phyloP scores from a whole-genome alignment of 129 eudicot genomes.

The Dittrichia graveolens region DNA sequence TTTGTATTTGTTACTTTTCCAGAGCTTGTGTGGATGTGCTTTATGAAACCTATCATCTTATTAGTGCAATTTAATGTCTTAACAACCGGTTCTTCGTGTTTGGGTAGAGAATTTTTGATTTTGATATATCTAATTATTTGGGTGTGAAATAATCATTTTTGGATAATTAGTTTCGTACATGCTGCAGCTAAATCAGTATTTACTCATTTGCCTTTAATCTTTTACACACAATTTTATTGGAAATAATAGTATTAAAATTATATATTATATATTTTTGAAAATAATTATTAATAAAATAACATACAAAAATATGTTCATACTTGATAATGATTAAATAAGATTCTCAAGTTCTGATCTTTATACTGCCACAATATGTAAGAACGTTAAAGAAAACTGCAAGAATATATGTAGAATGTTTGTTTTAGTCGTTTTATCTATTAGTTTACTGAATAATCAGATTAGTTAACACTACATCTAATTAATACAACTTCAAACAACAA shows the following conservation, averaged over 20 bases:
- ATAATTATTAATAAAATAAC: no score
- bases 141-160: neutral
- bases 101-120: neutral
- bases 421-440: neutral
- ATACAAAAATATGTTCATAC: no score
- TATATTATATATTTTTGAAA: no score
- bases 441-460: neutral
- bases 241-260: no score
- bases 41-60: neutral
- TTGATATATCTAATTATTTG: neutral
- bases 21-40: no score
- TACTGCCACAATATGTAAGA: no score
- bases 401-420: neutral
- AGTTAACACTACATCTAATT: neutral
- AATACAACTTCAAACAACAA: constrained; percentile 1
- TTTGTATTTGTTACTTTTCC: no score
- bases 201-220: neutral
- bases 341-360: no score
- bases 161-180: neutral
- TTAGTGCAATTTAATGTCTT: neutral
- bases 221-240: no score
- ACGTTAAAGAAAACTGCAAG: neutral
- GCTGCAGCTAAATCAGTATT: neutral
- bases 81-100: neutral
- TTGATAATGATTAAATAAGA: no score